Conservation (phyloP, 352 stramenopile species). For the Phytophthora crassamura region DNA sequence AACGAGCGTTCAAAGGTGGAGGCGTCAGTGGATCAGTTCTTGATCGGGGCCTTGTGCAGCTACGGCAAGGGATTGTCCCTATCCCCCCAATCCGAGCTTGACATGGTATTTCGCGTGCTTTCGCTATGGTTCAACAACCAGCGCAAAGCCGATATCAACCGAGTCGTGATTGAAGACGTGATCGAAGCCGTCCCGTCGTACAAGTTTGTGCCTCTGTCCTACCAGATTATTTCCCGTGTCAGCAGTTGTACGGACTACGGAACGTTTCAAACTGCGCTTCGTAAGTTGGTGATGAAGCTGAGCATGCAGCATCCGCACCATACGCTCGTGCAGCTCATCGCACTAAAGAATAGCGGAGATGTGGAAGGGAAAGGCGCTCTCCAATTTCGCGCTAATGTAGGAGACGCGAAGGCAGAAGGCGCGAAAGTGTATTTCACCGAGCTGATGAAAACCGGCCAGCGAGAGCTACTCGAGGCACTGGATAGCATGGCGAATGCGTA, state of each 20-base stretch:
- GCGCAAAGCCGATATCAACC: slow-evolving; percentile 72
- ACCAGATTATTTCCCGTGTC: slow-evolving; percentile 98
- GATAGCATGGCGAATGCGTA: slow-evolving; percentile 80
- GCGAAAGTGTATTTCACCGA: slow-evolving; percentile 70
- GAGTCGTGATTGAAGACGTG: slow-evolving; percentile 84
- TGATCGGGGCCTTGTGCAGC: slow-evolving; percentile 88
- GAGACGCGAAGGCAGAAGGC: slow-evolving; percentile 75
- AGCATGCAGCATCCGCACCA: slow-evolving; percentile 97
- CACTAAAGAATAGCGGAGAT: slow-evolving; percentile 94
- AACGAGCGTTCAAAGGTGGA: slow-evolving; percentile 89
- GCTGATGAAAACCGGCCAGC: slow-evolving; percentile 56
- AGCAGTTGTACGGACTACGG: slow-evolving; percentile 47
- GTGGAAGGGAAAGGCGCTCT: slow-evolving; percentile 83
- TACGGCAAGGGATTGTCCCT: slow-evolving; percentile 76
- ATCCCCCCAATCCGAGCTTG: slow-evolving; percentile 78
- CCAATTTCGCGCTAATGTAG: slow-evolving; percentile 83
- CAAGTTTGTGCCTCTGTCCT: slow-evolving; percentile 97
- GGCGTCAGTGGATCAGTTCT: slow-evolving; percentile 85
- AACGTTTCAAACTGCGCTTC: slow-evolving; percentile 89
- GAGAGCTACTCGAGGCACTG: slow-evolving; percentile 76
- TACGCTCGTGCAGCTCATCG: slow-evolving; percentile 95
- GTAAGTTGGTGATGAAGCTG: slow-evolving; percentile 91
- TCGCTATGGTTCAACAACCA: slow-evolving; percentile 96
- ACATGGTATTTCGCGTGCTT: slow-evolving; percentile 93
- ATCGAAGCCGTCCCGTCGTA: slow-evolving; percentile 92